These are phyloP conservation scores for Jamesozyma piceae DNA, from an alignment of 805 yeast species.

Conservation along the genomic window DNA sequence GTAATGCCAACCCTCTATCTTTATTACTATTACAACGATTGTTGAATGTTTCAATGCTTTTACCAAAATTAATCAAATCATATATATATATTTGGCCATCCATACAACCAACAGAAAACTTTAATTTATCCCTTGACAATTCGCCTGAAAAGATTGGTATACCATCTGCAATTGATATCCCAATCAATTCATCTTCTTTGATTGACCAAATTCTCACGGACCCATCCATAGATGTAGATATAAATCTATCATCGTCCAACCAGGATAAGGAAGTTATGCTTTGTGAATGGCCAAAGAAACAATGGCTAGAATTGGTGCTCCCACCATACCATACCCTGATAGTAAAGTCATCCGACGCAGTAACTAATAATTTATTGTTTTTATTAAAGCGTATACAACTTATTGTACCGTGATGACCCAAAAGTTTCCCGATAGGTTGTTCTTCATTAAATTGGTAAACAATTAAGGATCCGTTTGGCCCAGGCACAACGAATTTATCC, in stretches of 20 bases:
- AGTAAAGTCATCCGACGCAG: constrained; percentile 69
- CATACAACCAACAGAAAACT: constrained; percentile 56
- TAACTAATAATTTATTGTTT: constrained; percentile 46
- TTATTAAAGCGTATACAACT: constrained; percentile 47
- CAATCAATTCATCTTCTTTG: constrained; percentile 14
- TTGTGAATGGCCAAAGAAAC: constrained; percentile 46
- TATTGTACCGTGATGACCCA: constrained; percentile 60
- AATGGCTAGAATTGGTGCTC: constrained; percentile 42
- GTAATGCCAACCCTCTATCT: constrained; percentile 9
- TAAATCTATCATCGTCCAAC: constrained; percentile 36
- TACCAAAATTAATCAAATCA: constrained; percentile 21
- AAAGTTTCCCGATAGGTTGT: constrained; percentile 40
- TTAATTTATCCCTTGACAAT: constrained; percentile 41
- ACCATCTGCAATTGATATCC: constrained; percentile 35
- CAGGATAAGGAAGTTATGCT: constrained; percentile 49
- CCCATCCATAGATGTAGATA: constrained; percentile 65
- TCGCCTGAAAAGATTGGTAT: constrained; percentile 46
- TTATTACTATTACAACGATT: constrained; percentile 5
- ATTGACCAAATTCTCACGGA: constrained; percentile 61
- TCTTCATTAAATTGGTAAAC: constrained; percentile 45
- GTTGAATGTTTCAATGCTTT: constrained; percentile 16
- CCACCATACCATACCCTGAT: constrained; percentile 70
- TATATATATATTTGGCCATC: constrained; percentile 52
- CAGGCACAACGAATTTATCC: constrained; percentile 62
- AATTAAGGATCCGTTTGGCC: constrained; percentile 42